Evolutionary conservation across 1,139 yeast genomes (phyloP).

Genomic region (Yamadazyma kanchanaburiensis): DNA sequence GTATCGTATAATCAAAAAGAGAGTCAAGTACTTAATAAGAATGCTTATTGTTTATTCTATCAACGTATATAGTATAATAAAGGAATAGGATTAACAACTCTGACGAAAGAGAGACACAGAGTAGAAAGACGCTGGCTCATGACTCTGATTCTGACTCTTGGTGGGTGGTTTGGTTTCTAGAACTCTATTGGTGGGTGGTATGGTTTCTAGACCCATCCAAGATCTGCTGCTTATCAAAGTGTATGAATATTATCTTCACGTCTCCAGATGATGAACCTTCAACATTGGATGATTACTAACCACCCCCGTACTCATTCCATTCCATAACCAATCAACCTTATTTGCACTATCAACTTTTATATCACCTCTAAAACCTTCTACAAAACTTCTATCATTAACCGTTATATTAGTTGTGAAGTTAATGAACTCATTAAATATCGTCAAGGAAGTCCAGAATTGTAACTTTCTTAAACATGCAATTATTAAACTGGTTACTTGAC

Average conservation of each 20-base stretch:
- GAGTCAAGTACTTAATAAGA: slow-evolving; percentile 49
- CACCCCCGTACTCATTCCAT: slow-evolving; percentile 60
- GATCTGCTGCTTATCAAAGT: too few relatives aligned
- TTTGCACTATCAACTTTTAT: slow-evolving; percentile 47
- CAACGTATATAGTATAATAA: slow-evolving; percentile 28
- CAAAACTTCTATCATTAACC: slow-evolving; percentile 77
- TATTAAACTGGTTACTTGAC: slow-evolving; percentile 78
- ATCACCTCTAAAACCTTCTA: slow-evolving; percentile 73
- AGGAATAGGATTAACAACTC: slow-evolving; percentile 1
- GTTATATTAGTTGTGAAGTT: slow-evolving; percentile 77
- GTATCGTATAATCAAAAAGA: slow-evolving; percentile 42
- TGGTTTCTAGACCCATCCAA: too few relatives aligned
- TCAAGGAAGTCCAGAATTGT: slow-evolving; percentile 86
- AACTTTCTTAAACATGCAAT: slow-evolving; percentile 83
- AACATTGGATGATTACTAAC: slow-evolving; percentile 44
- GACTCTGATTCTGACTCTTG: too few relatives aligned
- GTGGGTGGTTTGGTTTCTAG: too few relatives aligned
- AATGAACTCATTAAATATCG: slow-evolving; percentile 82
- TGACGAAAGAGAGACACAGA: too few relatives aligned
- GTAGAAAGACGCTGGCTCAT: too few relatives aligned
- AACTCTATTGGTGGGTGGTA: too few relatives aligned
- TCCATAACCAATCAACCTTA: slow-evolving; percentile 74
- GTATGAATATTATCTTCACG: neutral
- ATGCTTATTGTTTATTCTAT: slow-evolving; percentile 78
- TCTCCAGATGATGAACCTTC: slow-evolving; percentile 23